Base-by-base conservation (phyloP, 768 basidiomycete species). In the Favolaschia claudopus region DNA sequence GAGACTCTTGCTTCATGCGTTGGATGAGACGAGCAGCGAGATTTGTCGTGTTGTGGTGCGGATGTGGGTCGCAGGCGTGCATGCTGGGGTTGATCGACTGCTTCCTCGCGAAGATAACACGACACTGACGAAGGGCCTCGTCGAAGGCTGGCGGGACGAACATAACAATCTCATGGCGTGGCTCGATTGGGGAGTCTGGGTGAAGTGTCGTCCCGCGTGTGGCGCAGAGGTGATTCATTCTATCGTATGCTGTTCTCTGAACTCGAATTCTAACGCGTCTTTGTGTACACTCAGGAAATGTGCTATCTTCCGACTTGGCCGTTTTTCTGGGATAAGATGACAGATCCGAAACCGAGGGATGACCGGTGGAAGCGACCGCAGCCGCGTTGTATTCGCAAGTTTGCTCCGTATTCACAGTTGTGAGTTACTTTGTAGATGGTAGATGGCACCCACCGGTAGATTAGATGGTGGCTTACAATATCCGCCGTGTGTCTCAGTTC, bases 1-100 rank as follows among this genome's bases (percentile, higher is more conserved):
- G 58, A 46, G 22, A 0, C 27, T 73, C 24, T 62, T 78, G 22
- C 57, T 75, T 5, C 49, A 40, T 6, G 69, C 56, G 17, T 14
- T 63, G 28, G 61, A 63, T 36, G 56, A 54, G 22, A 63, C 56
- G 28, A 55, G 38, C 15, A 33, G 54, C 15, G 62, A 64, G 53
- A 58, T 63, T 32, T 63, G 62, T 24, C 45, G 62, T 5, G 36
- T 29, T 2, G 34, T 63, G 31, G 54, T 56, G 19, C 29, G 54
- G 22, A 60, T 63, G 58, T 63, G 62, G 62, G 29, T 46, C 37
- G 7, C 49, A 27, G 57, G 57, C 37, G 58, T 55, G 15, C 22
- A 15, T 4, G 52, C 52, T 7, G 58, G 56, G 12, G 42, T 58
- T 25, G 61, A 63, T 15, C 7, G 34, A 17, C 36, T 53, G 10